Percentiles rank a stretch among this genome's conserved stretches.
These are phyloP conservation scores for Penicillium paneum DNA, from an alignment of 2,329 filamentous ascomycete genomes.

Conservation along the genomic window DNA sequence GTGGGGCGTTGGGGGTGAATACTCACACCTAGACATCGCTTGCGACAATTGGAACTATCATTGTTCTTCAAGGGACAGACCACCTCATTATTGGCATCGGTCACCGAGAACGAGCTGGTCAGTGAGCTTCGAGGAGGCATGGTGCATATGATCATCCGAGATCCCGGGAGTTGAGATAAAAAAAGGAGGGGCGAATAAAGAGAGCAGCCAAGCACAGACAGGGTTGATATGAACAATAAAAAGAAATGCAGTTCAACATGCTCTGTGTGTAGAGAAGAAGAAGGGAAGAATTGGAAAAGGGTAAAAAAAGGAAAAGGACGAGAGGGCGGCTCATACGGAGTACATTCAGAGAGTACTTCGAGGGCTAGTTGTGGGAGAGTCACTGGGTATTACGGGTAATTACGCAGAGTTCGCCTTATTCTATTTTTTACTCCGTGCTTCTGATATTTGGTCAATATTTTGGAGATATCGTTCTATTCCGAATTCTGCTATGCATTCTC, in stretches of 20 bases:
- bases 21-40: slow-evolving; percentile 97
- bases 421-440: background rate
- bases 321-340: slow-evolving; percentile 11
- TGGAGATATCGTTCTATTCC: background rate
- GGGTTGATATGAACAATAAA: slow-evolving; percentile 10
- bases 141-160: slow-evolving; percentile 46
- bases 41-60: slow-evolving; percentile 94
- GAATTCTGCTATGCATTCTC: background rate
- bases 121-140: slow-evolving; percentile 89
- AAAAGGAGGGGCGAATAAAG: slow-evolving; percentile 13
- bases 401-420: slow-evolving; percentile 7
- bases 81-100: slow-evolving; percentile 91
- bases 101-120: slow-evolving; percentile 86
- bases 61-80: slow-evolving; percentile 94
- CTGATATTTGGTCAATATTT: too few relatives aligned
- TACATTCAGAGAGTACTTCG: slow-evolving; percentile 6
- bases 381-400: slow-evolving; percentile 10
- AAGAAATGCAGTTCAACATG: slow-evolving; percentile 8
- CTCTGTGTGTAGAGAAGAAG: slow-evolving; percentile 5
- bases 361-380: slow-evolving; percentile 6
- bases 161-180: slow-evolving; percentile 2
- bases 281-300: slow-evolving; percentile 1
- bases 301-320: slow-evolving; percentile 9
- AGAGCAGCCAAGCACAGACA: slow-evolving; percentile 9
- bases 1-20: slow-evolving; percentile 15